Evolutionary conservation across 2,329 filamentous ascomycete genomes (phyloP), one percentile per base, ranked within the genome.

Genomic region (Bretziella fagacearum): DNA sequence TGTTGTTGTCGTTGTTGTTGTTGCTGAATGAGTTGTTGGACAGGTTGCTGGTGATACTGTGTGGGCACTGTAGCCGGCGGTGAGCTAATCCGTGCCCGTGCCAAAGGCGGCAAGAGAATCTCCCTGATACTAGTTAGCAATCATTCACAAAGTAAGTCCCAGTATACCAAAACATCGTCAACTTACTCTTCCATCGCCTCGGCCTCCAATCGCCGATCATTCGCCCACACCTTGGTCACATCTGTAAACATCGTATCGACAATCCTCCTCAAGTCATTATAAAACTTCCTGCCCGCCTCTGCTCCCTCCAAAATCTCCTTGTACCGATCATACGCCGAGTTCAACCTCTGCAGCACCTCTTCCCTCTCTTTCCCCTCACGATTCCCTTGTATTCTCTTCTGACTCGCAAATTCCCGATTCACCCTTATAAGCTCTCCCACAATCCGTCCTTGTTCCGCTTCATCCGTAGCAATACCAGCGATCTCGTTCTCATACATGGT

Each of bases 251-350:
- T 71, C 30, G 66, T 66, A 1, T 77, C 80, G 1, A 94, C 83
- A 52, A 96, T 86, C 62, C 81, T 84, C 40, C 82, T 84, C 3
- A 98, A 70, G 57, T 96, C 87, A 55, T 98, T 98, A 66, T 96
- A 98, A 59, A 98, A 98, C 60, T 91, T 95, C 46, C 89, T 71
- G 1, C 85, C 91, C 0, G 82, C 84, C 54, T 96, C 89, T 2
- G 95, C 70, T 58, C 96, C 94, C 53, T 76, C 84, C 49, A 94
- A 77, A 48, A 96, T 84, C 60, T 98, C 89, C 63, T 94, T 94
- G 67, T 96, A 96, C 63, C 89, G 93, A 62, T 86, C 78, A 59
- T 93, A 96, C 1, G 85, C 89, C 53, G 83, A 86, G 60, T 96
- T 89, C 7, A 98, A 68, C 52, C 74, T 77, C 62, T 98, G 91